Percentiles rank a stretch among this genome's conserved stretches.
phyloP scores from a whole-genome alignment of 805 yeast genomes.

The Spathaspora passalidarum region DNA sequence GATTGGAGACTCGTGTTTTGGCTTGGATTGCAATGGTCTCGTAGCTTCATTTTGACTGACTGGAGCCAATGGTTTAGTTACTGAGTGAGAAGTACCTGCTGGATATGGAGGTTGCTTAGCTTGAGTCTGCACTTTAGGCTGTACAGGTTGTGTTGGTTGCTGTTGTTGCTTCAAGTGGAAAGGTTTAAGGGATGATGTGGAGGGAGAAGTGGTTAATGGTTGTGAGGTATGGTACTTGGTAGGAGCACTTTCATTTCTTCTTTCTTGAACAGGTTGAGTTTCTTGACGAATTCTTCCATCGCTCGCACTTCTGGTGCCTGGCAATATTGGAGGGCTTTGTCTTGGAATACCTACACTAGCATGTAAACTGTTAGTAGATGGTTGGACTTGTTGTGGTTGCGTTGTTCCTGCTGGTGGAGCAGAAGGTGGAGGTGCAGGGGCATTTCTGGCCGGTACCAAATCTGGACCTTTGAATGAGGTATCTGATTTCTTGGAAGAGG shows the following conservation, averaged over 20 bases:
- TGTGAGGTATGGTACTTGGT: constrained; percentile 4
- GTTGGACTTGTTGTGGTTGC: neutral
- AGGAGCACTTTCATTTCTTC: neutral
- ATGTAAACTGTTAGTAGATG: neutral
- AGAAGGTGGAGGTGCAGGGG: constrained; percentile 56
- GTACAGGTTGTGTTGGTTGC: neutral
- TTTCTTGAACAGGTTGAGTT: neutral
- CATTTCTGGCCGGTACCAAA: constrained; percentile 49
- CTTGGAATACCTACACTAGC: constrained; percentile 16
- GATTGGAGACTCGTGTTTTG: constrained; percentile 4
- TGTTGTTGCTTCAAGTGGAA: constrained; percentile 12
- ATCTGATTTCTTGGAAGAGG: constrained; percentile 9
- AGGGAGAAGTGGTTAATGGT: neutral
- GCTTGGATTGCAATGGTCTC: constrained; percentile 25
- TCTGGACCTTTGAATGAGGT: constrained; percentile 28
- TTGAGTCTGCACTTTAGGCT: neutral
- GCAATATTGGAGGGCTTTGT: constrained; percentile 30
- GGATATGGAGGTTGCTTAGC: neutral
- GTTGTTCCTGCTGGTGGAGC: no score
- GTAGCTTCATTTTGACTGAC: constrained; percentile 11
- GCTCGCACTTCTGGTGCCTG: constrained; percentile 9
- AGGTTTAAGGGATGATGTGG: constrained; percentile 6
- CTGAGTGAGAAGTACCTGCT: constrained; percentile 9
- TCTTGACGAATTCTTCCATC: constrained; percentile 8
- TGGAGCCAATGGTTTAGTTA: constrained; percentile 11